Evolutionary conservation across 345 rosid species (phyloP).

Genomic region (Moricandia arvensis): DNA sequence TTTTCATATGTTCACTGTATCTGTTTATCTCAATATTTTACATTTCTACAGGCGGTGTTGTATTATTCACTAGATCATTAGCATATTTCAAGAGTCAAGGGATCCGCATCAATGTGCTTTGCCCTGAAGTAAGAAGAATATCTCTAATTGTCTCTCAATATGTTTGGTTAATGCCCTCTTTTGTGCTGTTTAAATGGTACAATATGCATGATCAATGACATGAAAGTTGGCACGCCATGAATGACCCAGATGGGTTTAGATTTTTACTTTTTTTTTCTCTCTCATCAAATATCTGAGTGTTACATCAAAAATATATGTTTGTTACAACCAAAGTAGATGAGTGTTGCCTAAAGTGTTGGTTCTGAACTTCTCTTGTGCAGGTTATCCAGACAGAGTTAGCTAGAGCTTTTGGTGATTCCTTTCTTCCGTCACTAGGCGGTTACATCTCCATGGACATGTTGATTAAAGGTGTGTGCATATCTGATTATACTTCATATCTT

Average conservation of each 20-base stretch:
- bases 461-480: constrained; percentile 60
- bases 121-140: constrained; percentile 77
- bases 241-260: too few species aligned
- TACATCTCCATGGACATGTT: constrained; percentile 73
- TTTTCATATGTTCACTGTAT: neutral
- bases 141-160: neutral
- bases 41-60: constrained; percentile 61
- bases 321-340: neutral
- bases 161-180: neutral
- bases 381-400: constrained; percentile 72
- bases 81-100: constrained; percentile 54
- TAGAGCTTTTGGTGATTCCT: constrained; percentile 16
- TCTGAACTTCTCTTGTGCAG: constrained; percentile 45
- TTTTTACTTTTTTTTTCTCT: neutral
- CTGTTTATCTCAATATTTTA: constrained; percentile 1
- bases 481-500: neutral
- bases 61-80: constrained; percentile 86
- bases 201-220: neutral
- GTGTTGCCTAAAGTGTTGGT: constrained; percentile 1
- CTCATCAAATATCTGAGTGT: neutral
- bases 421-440: constrained; percentile 58
- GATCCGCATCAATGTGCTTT: constrained; percentile 88
- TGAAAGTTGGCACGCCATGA: neutral
- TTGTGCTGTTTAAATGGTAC: neutral
- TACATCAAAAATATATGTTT: constrained; percentile 6